phyloP scores from a whole-genome alignment of 2,329 filamentous ascomycete genomes.

The Fusarium sp. region DNA sequence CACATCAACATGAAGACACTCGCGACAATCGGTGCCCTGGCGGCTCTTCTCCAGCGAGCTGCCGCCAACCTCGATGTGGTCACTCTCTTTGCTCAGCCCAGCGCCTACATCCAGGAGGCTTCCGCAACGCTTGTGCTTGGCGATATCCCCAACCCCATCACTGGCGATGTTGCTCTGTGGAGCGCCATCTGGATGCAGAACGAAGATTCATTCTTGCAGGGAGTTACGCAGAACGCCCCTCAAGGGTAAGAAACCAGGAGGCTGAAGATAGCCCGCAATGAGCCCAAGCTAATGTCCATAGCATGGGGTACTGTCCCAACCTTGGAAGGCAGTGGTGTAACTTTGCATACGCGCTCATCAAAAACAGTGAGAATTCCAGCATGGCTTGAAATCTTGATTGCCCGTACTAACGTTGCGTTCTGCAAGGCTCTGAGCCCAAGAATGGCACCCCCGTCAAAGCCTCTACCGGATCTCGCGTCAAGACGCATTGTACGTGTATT shows the following conservation, averaged over 20 bases:
- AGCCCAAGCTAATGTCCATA: background rate
- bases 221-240: slow-evolving; percentile 15
- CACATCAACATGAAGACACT: background rate
- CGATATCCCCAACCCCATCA: slow-evolving; percentile 10
- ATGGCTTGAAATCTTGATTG: background rate
- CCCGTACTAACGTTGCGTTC: background rate
- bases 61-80: slow-evolving; percentile 12
- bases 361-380: background rate
- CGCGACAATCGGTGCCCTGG: background rate
- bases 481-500: slow-evolving; percentile 5
- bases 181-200: slow-evolving; percentile 24
- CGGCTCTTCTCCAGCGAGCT: background rate
- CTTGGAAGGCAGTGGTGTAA: slow-evolving; percentile 22
- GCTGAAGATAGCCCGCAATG: no score
- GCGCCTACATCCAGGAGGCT: slow-evolving; percentile 18
- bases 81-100: background rate
- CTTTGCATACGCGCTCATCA: slow-evolving; percentile 20
- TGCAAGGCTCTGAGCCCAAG: slow-evolving; percentile 5
- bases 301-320: slow-evolving; percentile 9
- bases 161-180: slow-evolving; percentile 17
- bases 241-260: background rate
- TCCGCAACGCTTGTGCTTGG: slow-evolving; percentile 12
- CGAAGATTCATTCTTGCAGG: slow-evolving; percentile 11
- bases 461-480: slow-evolving; percentile 9
- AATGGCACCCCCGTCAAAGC: slow-evolving; percentile 8